phyloP scores from a whole-genome alignment of 805 yeast species.

The Wickerhamia fluorescens region DNA sequence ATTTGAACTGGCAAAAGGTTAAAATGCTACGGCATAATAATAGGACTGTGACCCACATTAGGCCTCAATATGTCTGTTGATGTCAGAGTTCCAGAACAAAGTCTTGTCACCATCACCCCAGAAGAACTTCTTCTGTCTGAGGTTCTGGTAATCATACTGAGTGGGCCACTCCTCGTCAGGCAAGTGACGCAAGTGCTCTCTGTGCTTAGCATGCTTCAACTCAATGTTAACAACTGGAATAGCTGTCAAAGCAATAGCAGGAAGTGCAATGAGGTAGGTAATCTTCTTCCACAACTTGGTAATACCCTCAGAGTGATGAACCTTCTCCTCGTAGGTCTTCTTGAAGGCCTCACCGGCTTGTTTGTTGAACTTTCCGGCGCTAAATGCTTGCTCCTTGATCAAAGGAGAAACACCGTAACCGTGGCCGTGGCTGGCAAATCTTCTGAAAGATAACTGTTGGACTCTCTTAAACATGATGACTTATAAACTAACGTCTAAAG shows the following conservation, averaged over 20 bases:
- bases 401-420: slow-evolving; percentile 35
- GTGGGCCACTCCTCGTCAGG: slow-evolving; percentile 90
- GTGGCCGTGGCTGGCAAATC: slow-evolving; percentile 36
- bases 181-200: slow-evolving; percentile 64
- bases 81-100: slow-evolving; percentile 88
- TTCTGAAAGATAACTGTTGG: slow-evolving; percentile 30
- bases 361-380: slow-evolving; percentile 34
- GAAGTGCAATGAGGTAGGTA: slow-evolving; percentile 72
- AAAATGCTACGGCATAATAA: too few species aligned
- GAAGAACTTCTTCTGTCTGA: slow-evolving; percentile 82
- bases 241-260: slow-evolving; percentile 71
- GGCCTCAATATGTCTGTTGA: slow-evolving; percentile 79
- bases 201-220: slow-evolving; percentile 84
- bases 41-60: too few species aligned
- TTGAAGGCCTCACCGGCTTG: slow-evolving; percentile 69
- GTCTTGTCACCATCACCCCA: slow-evolving; percentile 99
- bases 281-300: slow-evolving; percentile 81
- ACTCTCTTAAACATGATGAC: slow-evolving; percentile 29
- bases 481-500: too few species aligned
- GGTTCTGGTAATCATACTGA: slow-evolving; percentile 86
- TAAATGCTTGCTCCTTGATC: slow-evolving; percentile 34
- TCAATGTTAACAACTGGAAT: slow-evolving; percentile 78
- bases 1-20: too few species aligned
- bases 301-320: slow-evolving; percentile 74
- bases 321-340: slow-evolving; percentile 53